Percentiles rank a stretch among this genome's conserved stretches.
Conservation (phyloP, 1,139 yeast species). For the Debaryomycetaceae sp. region DNA sequence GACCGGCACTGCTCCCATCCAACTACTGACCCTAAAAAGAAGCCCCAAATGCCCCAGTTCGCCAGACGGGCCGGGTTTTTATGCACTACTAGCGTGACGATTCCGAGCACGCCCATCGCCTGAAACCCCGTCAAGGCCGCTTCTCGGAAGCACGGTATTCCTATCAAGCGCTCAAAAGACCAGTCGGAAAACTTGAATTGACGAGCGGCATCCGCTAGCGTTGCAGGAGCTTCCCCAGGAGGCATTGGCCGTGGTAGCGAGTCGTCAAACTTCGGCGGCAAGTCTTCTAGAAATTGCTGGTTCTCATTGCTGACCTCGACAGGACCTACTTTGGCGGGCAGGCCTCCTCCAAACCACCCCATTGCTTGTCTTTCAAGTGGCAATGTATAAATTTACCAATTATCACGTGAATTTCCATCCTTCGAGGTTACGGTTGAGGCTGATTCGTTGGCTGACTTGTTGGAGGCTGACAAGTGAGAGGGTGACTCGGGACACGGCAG, state of each 20-base stretch:
- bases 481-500: too few species aligned
- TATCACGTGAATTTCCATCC: too few species aligned
- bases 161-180: conserved; percentile 38
- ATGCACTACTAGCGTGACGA: conserved; percentile 60
- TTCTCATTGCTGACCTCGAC: conserved; percentile 8
- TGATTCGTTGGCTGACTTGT: too few species aligned
- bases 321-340: conserved; percentile 13
- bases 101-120: conserved; percentile 70
- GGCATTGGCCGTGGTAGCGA: conserved; percentile 9
- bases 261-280: conserved; percentile 40
- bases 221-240: conserved; percentile 7
- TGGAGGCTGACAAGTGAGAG: too few species aligned
- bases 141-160: conserved; percentile 83
- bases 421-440: too few species aligned
- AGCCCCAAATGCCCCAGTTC: conserved; percentile 81
- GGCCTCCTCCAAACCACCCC: conserved; percentile 15
- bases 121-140: conserved; percentile 83
- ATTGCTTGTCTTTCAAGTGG: too few species aligned
- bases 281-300: conserved; percentile 10
- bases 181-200: conserved; percentile 40
- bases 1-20: conserved; percentile 93
- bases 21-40: conserved; percentile 66
- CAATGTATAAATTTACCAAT: too few species aligned
- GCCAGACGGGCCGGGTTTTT: conserved; percentile 50
- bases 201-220: conserved; percentile 21